These are phyloP conservation scores for Tuber brumale DNA, from an alignment of 495 filamentous ascomycete genomes.

Conservation along the genomic window DNA sequence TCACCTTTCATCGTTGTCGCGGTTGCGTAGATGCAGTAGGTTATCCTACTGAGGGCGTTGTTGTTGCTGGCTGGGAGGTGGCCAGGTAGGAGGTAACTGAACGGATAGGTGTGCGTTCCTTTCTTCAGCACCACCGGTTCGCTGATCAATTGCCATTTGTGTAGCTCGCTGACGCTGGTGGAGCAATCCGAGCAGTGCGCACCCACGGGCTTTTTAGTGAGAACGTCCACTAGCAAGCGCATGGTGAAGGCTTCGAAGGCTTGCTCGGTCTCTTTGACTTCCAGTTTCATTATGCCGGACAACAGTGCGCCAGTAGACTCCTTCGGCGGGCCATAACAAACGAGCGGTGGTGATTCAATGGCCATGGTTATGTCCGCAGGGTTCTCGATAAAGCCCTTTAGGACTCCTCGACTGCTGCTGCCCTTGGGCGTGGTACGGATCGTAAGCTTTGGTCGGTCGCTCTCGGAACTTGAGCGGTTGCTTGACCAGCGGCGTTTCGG, in stretches of 20 bases:
- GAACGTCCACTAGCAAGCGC: constrained; percentile 57
- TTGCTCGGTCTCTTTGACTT: constrained; percentile 52
- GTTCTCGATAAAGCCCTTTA: constrained; percentile 14
- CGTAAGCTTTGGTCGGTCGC: constrained; percentile 18
- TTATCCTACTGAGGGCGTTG: constrained; percentile 61
- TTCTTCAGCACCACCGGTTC: constrained; percentile 57
- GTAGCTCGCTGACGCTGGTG: constrained; percentile 61
- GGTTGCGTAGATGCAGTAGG: constrained; percentile 74
- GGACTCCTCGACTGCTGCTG: background rate
- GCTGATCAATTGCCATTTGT: constrained; percentile 69
- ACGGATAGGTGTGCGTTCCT: constrained; percentile 76
- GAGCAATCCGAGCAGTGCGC: constrained; percentile 70
- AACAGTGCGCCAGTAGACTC: constrained; percentile 80
- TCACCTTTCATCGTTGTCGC: constrained; percentile 57
- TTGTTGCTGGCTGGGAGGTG: constrained; percentile 76
- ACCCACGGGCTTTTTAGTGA: constrained; percentile 71
- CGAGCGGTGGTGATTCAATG: constrained; percentile 83
- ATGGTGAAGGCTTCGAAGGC: constrained; percentile 66
- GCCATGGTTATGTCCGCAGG: constrained; percentile 47
- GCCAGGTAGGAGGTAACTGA: constrained; percentile 81
- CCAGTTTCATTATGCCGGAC: constrained; percentile 73
- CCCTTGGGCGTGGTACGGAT: constrained; percentile 19
- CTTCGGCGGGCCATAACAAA: constrained; percentile 69
- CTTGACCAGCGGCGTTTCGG: constrained; percentile 26
- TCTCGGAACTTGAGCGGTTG: constrained; percentile 22